These are phyloP conservation scores for Zelopaecilomyces penicillatus DNA, from an alignment of 2,329 filamentous ascomycete genomes.

Conservation along the genomic window DNA sequence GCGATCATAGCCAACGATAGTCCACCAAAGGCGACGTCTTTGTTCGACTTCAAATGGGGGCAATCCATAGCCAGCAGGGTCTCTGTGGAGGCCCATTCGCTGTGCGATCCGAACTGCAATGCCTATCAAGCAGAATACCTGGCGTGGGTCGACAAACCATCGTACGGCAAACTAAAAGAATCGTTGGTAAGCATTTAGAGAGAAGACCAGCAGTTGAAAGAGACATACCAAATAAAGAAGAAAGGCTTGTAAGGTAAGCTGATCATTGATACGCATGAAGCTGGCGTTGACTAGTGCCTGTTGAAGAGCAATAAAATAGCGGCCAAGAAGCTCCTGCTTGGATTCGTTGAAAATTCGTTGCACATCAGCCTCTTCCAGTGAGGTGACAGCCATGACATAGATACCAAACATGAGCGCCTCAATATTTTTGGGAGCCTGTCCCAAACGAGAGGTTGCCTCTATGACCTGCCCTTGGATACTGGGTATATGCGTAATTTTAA, in stretches of 20 bases:
- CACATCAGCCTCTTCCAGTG: constrained; percentile 49
- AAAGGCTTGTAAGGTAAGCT: constrained; percentile 59
- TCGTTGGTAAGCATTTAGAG: neutral
- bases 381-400: constrained; percentile 51
- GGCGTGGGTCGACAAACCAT: constrained; percentile 49
- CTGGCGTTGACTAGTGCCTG: constrained; percentile 58
- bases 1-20: constrained; percentile 58
- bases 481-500: constrained; percentile 60
- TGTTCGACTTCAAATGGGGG: constrained; percentile 58
- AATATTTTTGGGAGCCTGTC: constrained; percentile 45
- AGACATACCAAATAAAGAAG: constrained; percentile 54
- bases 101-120: constrained; percentile 60
- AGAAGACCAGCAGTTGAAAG: neutral
- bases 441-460: constrained; percentile 48
- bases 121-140: constrained; percentile 44
- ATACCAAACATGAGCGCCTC: constrained; percentile 63
- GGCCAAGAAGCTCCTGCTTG: constrained; percentile 40
- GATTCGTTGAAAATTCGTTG: constrained; percentile 43
- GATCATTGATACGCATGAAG: constrained; percentile 57
- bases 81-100: constrained; percentile 59
- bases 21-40: constrained; percentile 67
- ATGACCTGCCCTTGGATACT: constrained; percentile 58
- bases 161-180: constrained; percentile 34
- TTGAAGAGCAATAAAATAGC: constrained; percentile 51
- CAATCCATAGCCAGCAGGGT: constrained; percentile 44